These are phyloP conservation scores for Nymphaea colorata DNA, from an alignment of 164 flowering plant genomes.

Conservation along the genomic window DNA sequence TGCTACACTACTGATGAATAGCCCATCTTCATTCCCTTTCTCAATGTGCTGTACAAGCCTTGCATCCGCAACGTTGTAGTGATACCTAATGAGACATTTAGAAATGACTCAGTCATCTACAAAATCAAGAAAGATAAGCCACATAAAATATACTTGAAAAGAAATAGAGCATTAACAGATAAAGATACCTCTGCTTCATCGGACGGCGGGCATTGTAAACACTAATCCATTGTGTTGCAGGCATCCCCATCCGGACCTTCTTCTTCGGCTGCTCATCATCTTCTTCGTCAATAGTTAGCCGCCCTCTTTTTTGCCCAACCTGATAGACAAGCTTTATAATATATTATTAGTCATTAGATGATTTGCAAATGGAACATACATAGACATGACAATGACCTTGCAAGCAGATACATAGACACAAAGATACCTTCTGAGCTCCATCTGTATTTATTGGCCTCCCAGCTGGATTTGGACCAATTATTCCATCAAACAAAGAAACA, in stretches of 20 bases:
- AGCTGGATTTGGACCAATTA: slow-evolving; percentile 79
- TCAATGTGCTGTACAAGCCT: slow-evolving; percentile 81
- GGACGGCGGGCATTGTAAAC: slow-evolving; percentile 79
- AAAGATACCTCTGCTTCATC: slow-evolving; percentile 78
- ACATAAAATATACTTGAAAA: background rate
- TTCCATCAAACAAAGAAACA: slow-evolving; percentile 85
- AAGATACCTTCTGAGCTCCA: slow-evolving; percentile 86
- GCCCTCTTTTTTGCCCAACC: slow-evolving; percentile 92
- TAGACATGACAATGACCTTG: background rate
- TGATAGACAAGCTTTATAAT: slow-evolving; percentile 62
- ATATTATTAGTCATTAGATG: slow-evolving; percentile 8
- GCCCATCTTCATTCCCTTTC: slow-evolving; percentile 82
- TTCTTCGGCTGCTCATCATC: slow-evolving; percentile 87
- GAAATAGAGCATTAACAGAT: background rate
- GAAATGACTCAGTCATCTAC: background rate
- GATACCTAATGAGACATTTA: slow-evolving; percentile 44
- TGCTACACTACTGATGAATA: slow-evolving; percentile 78
- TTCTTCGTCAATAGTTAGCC: slow-evolving; percentile 56
- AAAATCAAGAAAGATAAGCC: background rate
- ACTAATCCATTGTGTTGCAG: slow-evolving; percentile 97
- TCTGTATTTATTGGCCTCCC: slow-evolving; percentile 85
- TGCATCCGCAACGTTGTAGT: slow-evolving; percentile 74
- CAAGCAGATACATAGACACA: background rate
- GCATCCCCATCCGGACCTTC: slow-evolving; percentile 86
- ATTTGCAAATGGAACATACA: background rate